Evolutionary conservation across 192 early-diverging fungal genomes (phyloP).

Genomic region (Coemansia sp.): DNA sequence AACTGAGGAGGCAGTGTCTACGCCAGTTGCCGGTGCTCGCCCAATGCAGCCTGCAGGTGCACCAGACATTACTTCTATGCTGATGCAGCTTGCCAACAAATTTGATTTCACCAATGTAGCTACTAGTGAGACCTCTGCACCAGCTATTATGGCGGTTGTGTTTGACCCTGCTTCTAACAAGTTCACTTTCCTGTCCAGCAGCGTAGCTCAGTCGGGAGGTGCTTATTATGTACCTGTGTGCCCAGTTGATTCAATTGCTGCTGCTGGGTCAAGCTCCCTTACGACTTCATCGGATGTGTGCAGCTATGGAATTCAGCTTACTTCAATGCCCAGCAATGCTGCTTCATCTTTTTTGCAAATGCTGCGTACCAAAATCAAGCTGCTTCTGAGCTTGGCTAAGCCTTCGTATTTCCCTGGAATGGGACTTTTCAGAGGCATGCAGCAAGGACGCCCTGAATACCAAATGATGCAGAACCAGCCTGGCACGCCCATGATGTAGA

Average conservation of each 20-base stretch:
- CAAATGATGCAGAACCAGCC: too few relatives aligned
- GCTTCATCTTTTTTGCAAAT: background rate
- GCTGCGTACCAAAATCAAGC: background rate
- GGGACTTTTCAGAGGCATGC: too few relatives aligned
- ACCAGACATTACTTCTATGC: too few relatives aligned
- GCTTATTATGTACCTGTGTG: slow-evolving; percentile 36
- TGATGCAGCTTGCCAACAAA: background rate
- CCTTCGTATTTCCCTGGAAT: background rate
- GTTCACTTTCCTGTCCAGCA: slow-evolving; percentile 19
- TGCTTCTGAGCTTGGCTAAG: background rate
- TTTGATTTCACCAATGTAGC: slow-evolving; percentile 22
- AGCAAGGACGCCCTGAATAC: too few relatives aligned
- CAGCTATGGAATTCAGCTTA: slow-evolving; percentile 8
- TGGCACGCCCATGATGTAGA: too few relatives aligned
- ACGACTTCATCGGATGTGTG: slow-evolving; percentile 2
- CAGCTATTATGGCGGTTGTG: slow-evolving; percentile 9
- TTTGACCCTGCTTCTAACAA: slow-evolving; percentile 24
- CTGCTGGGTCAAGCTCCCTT: background rate
- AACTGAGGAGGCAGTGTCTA: too few relatives aligned
- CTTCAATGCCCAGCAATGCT: slow-evolving; percentile 13
- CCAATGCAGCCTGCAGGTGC: too few relatives aligned
- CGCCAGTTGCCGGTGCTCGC: too few relatives aligned
- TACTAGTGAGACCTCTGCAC: slow-evolving; percentile 4
- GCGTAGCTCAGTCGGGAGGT: slow-evolving; percentile 14
- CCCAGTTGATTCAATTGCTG: slow-evolving; percentile 17